Evolutionary conservation across 139 green algal genomes (phyloP), one percentile per base, ranked within the genome.

Genomic region (Medakamo hakoo): DNA sequence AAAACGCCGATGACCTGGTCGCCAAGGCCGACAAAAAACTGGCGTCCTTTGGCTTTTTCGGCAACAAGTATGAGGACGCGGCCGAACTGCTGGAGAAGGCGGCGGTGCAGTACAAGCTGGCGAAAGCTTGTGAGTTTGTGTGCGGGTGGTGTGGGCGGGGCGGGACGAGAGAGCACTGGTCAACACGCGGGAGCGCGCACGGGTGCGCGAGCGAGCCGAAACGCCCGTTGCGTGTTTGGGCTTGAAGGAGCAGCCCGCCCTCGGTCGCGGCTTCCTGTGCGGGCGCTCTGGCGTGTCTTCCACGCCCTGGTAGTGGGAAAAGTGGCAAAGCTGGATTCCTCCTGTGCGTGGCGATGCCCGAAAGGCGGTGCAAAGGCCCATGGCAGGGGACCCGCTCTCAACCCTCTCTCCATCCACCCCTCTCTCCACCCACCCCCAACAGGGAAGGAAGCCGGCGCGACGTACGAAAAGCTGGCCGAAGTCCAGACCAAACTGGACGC

Each of bases 101-200:
- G 21, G 88, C 77, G 14, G 97, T 93, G 63, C 80, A 94, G 52
- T 97, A 87, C 80, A 98, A 98, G 74, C 78, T 98, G 1, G 89
- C 73, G 21, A 97, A 98, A 69, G 59, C 63, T 48, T 92, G 79
- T 80, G 66, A 59, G 75, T 55, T 27, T 27, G 27, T 23, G 32
- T 1, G 22, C 22, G 28, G 23, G 22, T 9, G 58, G 30, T 14
- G n/a, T 4, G 25, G 57, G 25, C 4, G 4, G 40, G 40, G 40
- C 9, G 40, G 40, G 40, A 52, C 9, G 40, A 52, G 40, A 16
- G 40, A 16, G 40, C n/a, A n/a, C n/a, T n/a, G n/a, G n/a, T n/a
- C n/a, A n/a, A n/a, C n/a, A n/a, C n/a, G n/a, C n/a, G n/a, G n/a
- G n/a, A n/a, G n/a, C n/a, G n/a, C n/a, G n/a, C n/a, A n/a, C n/a